phyloP scores from a whole-genome alignment of 371 early-diverging fungal genomes.

The Apophysomyces elegans region DNA sequence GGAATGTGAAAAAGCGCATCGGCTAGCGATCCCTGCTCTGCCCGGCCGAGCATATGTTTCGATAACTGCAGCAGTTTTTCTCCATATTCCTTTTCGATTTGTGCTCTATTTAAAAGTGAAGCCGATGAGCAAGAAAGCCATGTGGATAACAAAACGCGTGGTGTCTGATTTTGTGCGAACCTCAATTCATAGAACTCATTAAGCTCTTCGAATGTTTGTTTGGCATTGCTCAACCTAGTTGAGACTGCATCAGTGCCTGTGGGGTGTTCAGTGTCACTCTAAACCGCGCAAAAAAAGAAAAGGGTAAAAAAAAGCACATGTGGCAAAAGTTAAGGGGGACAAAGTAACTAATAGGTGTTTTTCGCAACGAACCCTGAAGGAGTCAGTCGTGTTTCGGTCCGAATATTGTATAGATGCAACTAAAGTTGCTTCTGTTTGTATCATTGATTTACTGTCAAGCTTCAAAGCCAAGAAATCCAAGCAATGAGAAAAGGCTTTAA shows the following conservation, averaged over 20 bases:
- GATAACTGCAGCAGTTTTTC: constrained; percentile 30
- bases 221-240: constrained; percentile 17
- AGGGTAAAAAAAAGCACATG: background rate
- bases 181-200: constrained; percentile 26
- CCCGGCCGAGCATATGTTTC: constrained; percentile 26
- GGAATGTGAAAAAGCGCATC: constrained; percentile 33
- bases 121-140: background rate
- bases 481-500: constrained; percentile 5
- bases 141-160: background rate
- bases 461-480: constrained; percentile 7
- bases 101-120: constrained; percentile 18
- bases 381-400: background rate
- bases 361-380: constrained; percentile 5
- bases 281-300: background rate
- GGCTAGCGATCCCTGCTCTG: constrained; percentile 31
- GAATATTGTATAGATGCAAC: background rate
- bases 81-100: constrained; percentile 37
- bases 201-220: constrained; percentile 33
- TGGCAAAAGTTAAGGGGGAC: background rate
- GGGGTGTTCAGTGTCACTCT: constrained; percentile 20
- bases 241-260: constrained; percentile 19
- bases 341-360: background rate
- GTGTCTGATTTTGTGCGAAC: constrained; percentile 12
- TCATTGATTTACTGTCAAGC: background rate
- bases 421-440: constrained; percentile 5